These are phyloP conservation scores for Venturia asperata DNA, from an alignment of 2,329 filamentous ascomycete species.

Conservation along the genomic window DNA sequence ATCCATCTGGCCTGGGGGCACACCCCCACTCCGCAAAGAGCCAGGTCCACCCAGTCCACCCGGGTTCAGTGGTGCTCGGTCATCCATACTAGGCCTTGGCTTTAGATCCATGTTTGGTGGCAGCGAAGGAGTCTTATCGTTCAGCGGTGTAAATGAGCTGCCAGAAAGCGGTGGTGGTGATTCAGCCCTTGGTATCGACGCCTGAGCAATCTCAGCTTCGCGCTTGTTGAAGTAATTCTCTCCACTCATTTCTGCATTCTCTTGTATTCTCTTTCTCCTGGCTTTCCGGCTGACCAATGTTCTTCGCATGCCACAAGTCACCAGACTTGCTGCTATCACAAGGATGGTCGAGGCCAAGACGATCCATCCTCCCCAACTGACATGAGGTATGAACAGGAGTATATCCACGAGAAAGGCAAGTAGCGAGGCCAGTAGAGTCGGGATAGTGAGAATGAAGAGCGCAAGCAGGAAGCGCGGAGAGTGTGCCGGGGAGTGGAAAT, in stretches of 20 bases:
- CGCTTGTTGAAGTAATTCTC: conserved; percentile 70
- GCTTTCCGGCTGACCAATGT: conserved; percentile 87
- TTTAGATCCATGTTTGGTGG: conserved; percentile 58
- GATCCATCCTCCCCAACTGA: conserved; percentile 91
- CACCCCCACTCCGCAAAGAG: conserved; percentile 13
- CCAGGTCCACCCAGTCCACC: conserved; percentile 46
- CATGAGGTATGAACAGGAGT: conserved; percentile 85
- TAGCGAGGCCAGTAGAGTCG: conserved; percentile 75
- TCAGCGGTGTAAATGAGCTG: conserved; percentile 51
- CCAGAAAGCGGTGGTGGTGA: conserved; percentile 46
- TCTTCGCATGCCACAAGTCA: conserved; percentile 91
- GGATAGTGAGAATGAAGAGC: conserved; percentile 77
- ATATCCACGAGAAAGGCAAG: conserved; percentile 91
- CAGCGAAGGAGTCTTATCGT: conserved; percentile 47
- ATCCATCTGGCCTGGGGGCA: not conserved
- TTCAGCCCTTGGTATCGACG: conserved; percentile 43
- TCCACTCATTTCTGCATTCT: conserved; percentile 96
- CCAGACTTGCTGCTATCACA: conserved; percentile 70
- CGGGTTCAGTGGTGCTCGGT: conserved; percentile 63
- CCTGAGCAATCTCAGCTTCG: conserved; percentile 35
- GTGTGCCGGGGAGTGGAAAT: conserved; percentile 81
- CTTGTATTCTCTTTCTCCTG: conserved; percentile 82
- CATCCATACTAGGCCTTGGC: conserved; percentile 56
- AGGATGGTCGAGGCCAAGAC: conserved; percentile 84
- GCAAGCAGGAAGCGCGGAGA: conserved; percentile 81